Conservation (phyloP, 768 basidiomycete species). For the Tremella fuciformis region DNA sequence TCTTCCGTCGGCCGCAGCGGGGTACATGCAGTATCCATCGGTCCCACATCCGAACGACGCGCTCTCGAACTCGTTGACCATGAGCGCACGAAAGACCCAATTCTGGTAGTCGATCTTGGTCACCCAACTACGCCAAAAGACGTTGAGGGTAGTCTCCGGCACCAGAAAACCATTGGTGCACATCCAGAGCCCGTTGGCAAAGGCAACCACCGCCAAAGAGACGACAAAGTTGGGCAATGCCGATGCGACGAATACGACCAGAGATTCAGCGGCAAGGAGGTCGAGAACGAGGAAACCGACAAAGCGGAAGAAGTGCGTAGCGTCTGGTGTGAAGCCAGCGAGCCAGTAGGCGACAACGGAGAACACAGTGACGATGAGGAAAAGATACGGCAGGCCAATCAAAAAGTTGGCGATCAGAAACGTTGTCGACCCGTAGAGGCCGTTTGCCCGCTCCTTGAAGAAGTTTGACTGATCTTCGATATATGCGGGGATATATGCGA, state of each 20-base stretch:
- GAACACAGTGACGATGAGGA: constrained; percentile 10
- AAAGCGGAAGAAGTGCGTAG: constrained; percentile 8
- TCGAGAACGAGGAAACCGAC: constrained; percentile 12
- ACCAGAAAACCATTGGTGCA: constrained; percentile 10
- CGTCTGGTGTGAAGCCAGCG: constrained; percentile 4
- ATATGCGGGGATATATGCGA: constrained; percentile 12
- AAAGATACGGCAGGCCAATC: constrained; percentile 10
- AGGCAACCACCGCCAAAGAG: constrained; percentile 6
- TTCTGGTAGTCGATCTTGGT: constrained; percentile 13
- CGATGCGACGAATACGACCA: constrained; percentile 11
- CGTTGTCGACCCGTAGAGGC: constrained; percentile 5
- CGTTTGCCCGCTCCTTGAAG: constrained; percentile 13
- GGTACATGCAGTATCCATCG: not conserved
- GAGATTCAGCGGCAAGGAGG: constrained; percentile 10
- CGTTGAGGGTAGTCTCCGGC: constrained; percentile 8
- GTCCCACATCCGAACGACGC: not conserved
- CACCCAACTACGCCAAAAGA: constrained; percentile 10
- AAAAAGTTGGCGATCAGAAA: constrained; percentile 13
- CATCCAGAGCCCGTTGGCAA: constrained; percentile 15
- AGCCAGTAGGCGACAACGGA: constrained; percentile 14
- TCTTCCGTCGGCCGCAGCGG: not conserved
- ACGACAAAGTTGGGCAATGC: constrained; percentile 14
- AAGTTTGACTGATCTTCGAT: constrained; percentile 11
- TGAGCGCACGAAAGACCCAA: constrained; percentile 5
- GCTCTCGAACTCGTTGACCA: constrained; percentile 4